Evolutionary conservation across 2,329 filamentous ascomycete genomes (phyloP).

Genomic region (Diaporthe vexans): DNA sequence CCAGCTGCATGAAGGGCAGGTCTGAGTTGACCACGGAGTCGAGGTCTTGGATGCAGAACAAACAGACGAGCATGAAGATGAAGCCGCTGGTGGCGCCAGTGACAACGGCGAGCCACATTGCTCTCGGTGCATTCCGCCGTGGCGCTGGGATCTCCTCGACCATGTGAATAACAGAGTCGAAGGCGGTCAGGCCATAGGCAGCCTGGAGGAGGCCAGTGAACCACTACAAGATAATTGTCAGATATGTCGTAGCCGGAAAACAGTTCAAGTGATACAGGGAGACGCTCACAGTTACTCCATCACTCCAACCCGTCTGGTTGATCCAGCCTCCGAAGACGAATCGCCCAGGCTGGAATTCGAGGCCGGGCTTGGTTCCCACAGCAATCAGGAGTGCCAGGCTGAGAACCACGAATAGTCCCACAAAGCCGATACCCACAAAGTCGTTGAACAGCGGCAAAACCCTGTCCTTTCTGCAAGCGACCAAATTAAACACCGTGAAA

Average conservation of each 20-base stretch:
- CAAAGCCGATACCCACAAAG: constrained; percentile 61
- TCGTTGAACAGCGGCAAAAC: constrained; percentile 68
- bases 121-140: constrained; percentile 62
- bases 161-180: constrained; percentile 72
- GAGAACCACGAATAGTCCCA: constrained; percentile 65
- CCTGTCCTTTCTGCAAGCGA: constrained; percentile 61
- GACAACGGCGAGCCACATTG: constrained; percentile 66
- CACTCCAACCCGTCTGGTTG: constrained; percentile 65
- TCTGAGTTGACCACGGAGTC: constrained; percentile 57
- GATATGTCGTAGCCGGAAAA: neutral
- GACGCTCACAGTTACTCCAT: constrained; percentile 59
- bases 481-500: constrained; percentile 36
- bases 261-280: neutral
- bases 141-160: constrained; percentile 69
- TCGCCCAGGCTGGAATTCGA: constrained; percentile 61
- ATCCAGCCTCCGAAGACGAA: constrained; percentile 69
- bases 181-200: constrained; percentile 69
- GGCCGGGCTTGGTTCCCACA: constrained; percentile 59
- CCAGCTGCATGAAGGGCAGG: constrained; percentile 64
- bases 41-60: constrained; percentile 64
- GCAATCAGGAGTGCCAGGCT: constrained; percentile 65
- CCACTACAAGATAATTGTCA: constrained; percentile 52
- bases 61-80: constrained; percentile 65
- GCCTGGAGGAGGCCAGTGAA: constrained; percentile 70
- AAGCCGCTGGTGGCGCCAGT: constrained; percentile 64